A percentile compares a stretch with the other conserved stretches of the same genome.
Evolutionary conservation across 805 yeast genomes (phyloP).

Genomic region (Ogataea ramenticola): DNA sequence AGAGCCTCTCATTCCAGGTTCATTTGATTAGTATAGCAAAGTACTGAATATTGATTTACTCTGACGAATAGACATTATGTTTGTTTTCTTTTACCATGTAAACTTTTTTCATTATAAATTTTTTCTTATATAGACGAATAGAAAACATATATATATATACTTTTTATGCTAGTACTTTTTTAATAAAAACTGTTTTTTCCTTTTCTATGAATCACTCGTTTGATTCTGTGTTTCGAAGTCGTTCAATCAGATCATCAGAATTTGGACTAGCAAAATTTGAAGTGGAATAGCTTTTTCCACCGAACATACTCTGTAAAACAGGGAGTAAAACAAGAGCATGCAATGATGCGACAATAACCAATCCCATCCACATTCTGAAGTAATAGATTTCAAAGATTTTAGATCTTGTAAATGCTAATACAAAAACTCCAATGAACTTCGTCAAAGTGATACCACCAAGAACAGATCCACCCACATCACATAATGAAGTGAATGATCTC

Average conservation of each 20-base stretch:
- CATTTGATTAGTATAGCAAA: conserved; percentile 1
- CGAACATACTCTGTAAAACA: conserved; percentile 54
- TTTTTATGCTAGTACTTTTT: too few species aligned
- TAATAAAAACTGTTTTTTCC: too few species aligned
- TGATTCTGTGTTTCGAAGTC: conserved; percentile 7
- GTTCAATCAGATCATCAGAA: conserved; percentile 17
- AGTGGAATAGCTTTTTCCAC: conserved; percentile 45
- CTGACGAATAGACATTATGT: too few species aligned
- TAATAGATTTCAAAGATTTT: conserved; percentile 87
- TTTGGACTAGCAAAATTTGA: conserved; percentile 12
- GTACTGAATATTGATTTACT: too few species aligned
- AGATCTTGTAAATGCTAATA: conserved; percentile 80
- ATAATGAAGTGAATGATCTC: conserved; percentile 52
- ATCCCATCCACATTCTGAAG: conserved; percentile 88
- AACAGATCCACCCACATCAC: conserved; percentile 83
- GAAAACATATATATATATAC: too few species aligned
- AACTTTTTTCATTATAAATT: too few species aligned
- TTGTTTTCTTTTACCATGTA: too few species aligned
- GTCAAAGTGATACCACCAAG: conserved; percentile 87
- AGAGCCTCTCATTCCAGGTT: conserved; percentile 10
- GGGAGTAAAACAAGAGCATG: conserved; percentile 82
- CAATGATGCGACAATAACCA: conserved; percentile 67
- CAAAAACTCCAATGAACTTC: conserved; percentile 79
- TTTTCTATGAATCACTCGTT: not conserved
- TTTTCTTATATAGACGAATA: not conserved